Percentiles rank a stretch among this genome's conserved stretches.
phyloP scores from a whole-genome alignment of 306 rosid genomes.

The Chamaecrista fasciculata region DNA sequence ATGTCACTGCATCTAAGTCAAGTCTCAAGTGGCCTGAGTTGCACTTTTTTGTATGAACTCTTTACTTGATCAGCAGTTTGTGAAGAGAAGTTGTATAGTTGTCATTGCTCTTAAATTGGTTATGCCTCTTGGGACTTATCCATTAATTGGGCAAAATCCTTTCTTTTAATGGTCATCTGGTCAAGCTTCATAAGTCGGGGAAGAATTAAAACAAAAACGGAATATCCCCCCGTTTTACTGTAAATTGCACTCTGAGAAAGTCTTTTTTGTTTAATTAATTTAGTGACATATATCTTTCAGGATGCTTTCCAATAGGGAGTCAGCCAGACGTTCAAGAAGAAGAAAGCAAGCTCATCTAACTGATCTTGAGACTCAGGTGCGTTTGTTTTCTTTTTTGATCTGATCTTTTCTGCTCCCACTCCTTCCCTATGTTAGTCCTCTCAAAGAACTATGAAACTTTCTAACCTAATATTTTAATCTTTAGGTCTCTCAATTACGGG shows the following conservation, averaged over 20 bases:
- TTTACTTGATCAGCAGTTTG: background rate
- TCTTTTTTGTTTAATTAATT: slow-evolving; percentile 21
- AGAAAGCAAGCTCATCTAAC: slow-evolving; percentile 96
- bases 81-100: slow-evolving; percentile 4
- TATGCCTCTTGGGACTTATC: background rate
- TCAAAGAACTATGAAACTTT: background rate
- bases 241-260: background rate
- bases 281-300: slow-evolving; percentile 43
- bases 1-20: background rate
- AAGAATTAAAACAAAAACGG: background rate
- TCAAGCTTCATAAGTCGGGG: slow-evolving; percentile 6
- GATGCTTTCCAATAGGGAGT: slow-evolving; percentile 98
- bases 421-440: background rate
- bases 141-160: background rate
- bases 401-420: background rate
- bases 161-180: slow-evolving; percentile 5
- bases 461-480: slow-evolving; percentile 31
- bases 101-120: slow-evolving; percentile 2
- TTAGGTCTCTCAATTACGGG: slow-evolving; percentile 80
- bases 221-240: no score
- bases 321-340: slow-evolving; percentile 95
- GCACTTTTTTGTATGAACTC: background rate
- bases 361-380: slow-evolving; percentile 87
- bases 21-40: background rate
- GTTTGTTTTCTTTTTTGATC: background rate